A percentile compares a stretch with the other conserved stretches of the same genome.
These are phyloP conservation scores for Emergomyces orientalis DNA, from an alignment of 2,329 filamentous ascomycete genomes.

Conservation along the genomic window DNA sequence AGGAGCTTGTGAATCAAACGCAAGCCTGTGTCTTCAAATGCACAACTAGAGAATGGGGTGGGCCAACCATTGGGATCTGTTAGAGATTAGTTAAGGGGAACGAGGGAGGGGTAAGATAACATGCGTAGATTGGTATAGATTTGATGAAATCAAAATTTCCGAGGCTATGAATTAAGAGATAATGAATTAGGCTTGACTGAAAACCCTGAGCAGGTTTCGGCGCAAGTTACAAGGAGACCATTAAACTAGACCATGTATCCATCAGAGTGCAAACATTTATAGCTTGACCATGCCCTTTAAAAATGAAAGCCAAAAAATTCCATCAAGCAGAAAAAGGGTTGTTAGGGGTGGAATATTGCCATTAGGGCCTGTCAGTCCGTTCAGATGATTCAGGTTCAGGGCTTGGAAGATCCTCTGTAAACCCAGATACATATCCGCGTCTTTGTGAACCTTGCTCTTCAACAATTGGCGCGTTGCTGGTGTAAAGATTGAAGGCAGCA, in stretches of 20 bases:
- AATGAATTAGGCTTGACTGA: neutral
- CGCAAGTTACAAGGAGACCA: neutral
- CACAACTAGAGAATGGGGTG: neutral
- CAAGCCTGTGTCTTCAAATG: neutral
- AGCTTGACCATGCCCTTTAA: neutral
- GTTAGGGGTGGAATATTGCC: neutral
- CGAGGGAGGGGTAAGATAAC: neutral
- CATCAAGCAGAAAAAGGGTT: neutral
- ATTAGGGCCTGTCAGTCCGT: neutral
- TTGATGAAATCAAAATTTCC: neutral
- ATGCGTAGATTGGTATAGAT: neutral
- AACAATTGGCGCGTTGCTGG: conserved; percentile 8
- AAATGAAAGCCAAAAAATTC: neutral
- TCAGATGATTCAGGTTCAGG: neutral
- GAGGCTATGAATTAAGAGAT: neutral
- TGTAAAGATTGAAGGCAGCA: conserved; percentile 11
- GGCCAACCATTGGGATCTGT: neutral
- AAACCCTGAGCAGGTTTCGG: neutral
- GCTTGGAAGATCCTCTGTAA: conserved; percentile 14
- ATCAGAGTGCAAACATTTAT: neutral
- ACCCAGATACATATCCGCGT: conserved; percentile 14
- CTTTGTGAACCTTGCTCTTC: conserved; percentile 10
- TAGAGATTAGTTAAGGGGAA: neutral
- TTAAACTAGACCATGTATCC: neutral
- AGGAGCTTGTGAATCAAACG: too few relatives aligned